A percentile compares a stretch with the other conserved stretches of the same genome.
These are phyloP conservation scores for Clavulina sp. DNA, from an alignment of 768 basidiomycete genomes.

Conservation along the genomic window DNA sequence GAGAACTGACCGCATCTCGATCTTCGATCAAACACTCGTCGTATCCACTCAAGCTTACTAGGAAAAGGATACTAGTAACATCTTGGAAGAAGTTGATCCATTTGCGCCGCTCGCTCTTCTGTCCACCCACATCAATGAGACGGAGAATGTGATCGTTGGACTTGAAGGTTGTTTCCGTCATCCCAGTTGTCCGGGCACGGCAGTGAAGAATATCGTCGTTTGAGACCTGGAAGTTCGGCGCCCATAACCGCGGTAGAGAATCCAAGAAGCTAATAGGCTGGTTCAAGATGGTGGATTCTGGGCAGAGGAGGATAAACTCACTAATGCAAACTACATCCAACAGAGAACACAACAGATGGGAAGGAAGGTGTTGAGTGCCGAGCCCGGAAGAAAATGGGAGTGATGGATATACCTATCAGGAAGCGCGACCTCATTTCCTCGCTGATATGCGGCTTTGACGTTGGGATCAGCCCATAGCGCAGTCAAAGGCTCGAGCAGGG, in stretches of 20 bases:
- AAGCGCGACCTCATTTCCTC: conserved; percentile 80
- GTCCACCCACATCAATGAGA: conserved; percentile 80
- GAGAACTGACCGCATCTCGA: conserved; percentile 55
- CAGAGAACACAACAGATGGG: neutral
- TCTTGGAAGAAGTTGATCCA: conserved; percentile 95
- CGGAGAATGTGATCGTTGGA: conserved; percentile 69
- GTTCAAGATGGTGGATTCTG: neutral
- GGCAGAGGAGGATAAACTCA: neutral
- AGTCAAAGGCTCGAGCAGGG: conserved; percentile 49
- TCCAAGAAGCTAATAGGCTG: conserved; percentile 39
- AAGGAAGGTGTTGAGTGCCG: neutral
- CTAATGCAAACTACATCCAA: neutral
- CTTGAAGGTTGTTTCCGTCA: conserved; percentile 72
- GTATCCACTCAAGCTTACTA: conserved; percentile 83
- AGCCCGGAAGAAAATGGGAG: neutral
- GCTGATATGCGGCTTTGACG: conserved; percentile 54
- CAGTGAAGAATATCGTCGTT: conserved; percentile 61
- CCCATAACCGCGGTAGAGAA: conserved; percentile 64
- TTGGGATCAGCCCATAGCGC: conserved; percentile 60
- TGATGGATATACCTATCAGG: conserved; percentile 61
- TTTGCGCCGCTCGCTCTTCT: conserved; percentile 83
- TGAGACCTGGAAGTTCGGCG: conserved; percentile 30
- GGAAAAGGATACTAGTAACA: conserved; percentile 81
- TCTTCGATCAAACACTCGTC: conserved; percentile 91
- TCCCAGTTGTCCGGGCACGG: conserved; percentile 77